Conservation (phyloP, 305 asterid species). For the Coffea humblotiana region DNA sequence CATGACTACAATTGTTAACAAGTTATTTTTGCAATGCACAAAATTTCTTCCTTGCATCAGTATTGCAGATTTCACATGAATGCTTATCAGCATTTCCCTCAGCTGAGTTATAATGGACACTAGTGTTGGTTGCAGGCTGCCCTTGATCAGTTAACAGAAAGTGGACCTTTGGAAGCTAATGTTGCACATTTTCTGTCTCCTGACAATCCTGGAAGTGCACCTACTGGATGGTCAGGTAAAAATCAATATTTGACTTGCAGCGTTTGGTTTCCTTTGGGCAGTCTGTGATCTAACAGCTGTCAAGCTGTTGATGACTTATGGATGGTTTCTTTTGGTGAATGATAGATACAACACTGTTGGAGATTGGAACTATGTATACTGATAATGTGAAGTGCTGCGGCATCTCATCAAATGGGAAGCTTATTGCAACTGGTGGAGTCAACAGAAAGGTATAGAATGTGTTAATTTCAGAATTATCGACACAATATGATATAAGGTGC, state of each 20-base stretch:
- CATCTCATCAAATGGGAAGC: slow-evolving; percentile 36
- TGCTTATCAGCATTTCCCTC: background rate
- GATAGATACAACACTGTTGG: slow-evolving; percentile 25
- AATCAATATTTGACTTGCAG: slow-evolving; percentile 20
- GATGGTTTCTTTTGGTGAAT: slow-evolving; percentile 3
- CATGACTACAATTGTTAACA: background rate
- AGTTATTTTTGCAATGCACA: background rate
- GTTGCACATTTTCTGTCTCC: slow-evolving; percentile 24
- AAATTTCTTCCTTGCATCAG: background rate
- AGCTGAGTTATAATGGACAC: slow-evolving; percentile 5
- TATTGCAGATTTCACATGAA: background rate
- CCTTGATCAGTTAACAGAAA: slow-evolving; percentile 11
- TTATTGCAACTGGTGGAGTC: slow-evolving; percentile 31
- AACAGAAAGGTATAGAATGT: slow-evolving; percentile 26
- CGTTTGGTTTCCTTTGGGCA: slow-evolving; percentile 2
- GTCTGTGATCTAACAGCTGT: slow-evolving; percentile 9
- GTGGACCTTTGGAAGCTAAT: slow-evolving; percentile 23
- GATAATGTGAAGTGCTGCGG: slow-evolving; percentile 25
- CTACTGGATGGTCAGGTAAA: slow-evolving; percentile 14
- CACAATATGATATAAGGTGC: background rate
- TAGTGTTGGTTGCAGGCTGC: slow-evolving; percentile 27
- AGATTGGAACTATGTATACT: slow-evolving; percentile 26
- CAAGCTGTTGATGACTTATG: background rate
- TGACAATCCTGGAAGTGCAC: slow-evolving; percentile 17
- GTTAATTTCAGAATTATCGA: background rate